Conservation (phyloP, 73 alveolate species). For the Paramecium tetraurelia region DNA sequence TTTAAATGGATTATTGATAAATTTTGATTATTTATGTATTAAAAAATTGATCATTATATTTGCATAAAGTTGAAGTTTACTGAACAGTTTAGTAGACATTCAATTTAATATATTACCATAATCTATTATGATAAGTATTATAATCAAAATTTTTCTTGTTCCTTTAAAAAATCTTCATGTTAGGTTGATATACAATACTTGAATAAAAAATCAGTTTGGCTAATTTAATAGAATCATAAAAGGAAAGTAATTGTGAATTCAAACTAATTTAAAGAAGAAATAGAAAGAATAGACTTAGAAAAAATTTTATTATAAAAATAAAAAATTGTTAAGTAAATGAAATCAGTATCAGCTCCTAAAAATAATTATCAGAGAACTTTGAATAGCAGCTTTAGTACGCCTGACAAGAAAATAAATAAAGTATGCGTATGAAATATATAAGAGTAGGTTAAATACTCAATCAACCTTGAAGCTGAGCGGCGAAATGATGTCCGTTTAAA, state of each 20-base stretch:
- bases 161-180: too few relatives aligned
- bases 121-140: too few relatives aligned
- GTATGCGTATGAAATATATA: background rate
- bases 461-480: background rate
- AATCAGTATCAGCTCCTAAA: background rate
- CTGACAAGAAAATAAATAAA: background rate
- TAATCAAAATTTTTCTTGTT: too few relatives aligned
- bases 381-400: background rate
- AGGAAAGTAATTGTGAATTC: background rate
- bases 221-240: background rate
- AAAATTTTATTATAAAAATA: background rate
- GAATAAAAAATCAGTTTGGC: background rate
- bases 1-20: too few relatives aligned
- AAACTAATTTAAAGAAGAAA: background rate
- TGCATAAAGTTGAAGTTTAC: too few relatives aligned
- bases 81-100: too few relatives aligned
- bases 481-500: slow-evolving; percentile 3
- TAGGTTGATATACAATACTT: too few relatives aligned
- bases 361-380: background rate
- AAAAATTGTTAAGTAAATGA: background rate
- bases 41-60: too few relatives aligned
- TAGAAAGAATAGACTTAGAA: background rate
- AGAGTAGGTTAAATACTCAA: background rate
- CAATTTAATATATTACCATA: too few relatives aligned
- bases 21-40: too few relatives aligned